Conservation (phyloP, 2,329 filamentous ascomycete genomes). For the Cladorrhinum sp. region DNA sequence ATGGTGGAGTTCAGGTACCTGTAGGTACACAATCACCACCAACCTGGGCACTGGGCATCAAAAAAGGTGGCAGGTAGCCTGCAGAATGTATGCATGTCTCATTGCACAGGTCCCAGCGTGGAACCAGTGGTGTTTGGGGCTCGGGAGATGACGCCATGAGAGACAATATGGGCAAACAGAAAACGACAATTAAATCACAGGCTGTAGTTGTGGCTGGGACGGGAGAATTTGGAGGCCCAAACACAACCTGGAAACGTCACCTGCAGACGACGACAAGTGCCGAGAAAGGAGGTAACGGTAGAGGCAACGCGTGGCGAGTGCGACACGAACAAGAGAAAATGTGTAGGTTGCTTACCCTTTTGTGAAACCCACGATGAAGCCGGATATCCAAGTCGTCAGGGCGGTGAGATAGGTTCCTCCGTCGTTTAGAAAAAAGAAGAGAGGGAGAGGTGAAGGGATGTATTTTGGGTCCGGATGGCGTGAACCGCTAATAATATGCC, state of each 20-base stretch:
- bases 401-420: not conserved
- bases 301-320: not conserved
- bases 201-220: too few relatives aligned
- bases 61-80: not conserved
- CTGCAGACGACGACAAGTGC: not conserved
- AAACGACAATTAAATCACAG: not conserved
- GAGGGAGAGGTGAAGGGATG: not conserved
- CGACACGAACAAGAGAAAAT: not conserved
- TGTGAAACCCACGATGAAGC: not conserved
- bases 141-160: conserved; percentile 18
- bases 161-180: conserved; percentile 2
- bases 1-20: not conserved
- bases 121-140: not conserved
- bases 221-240: not conserved
- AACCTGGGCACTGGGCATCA: not conserved
- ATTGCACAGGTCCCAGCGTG: not conserved
- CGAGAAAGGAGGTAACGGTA: not conserved
- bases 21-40: not conserved
- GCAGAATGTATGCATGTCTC: not conserved
- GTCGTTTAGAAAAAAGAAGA: not conserved
- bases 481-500: not conserved
- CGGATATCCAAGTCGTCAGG: not conserved
- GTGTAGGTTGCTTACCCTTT: not conserved
- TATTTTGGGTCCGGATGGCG: not conserved
- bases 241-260: not conserved